phyloP scores from a whole-genome alignment of 208 protist species.

The Leishmania mexicana region DNA sequence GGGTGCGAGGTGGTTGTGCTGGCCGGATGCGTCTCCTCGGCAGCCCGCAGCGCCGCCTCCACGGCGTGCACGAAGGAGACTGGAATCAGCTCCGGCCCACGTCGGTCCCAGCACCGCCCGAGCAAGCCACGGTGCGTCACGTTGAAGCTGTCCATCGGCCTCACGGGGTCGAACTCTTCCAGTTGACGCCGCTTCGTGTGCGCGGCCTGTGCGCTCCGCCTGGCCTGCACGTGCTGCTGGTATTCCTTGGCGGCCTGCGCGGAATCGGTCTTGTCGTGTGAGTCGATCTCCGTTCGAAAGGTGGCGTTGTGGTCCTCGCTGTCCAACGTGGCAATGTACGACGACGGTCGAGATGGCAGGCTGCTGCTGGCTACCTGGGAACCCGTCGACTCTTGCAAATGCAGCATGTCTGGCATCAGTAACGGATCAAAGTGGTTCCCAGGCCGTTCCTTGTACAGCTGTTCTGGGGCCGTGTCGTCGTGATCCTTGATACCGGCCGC shows the following conservation, averaged over 20 bases:
- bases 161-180: conserved; percentile 63
- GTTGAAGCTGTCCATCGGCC: conserved; percentile 69
- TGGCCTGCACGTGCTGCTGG: conserved; percentile 45
- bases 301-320: conserved; percentile 16
- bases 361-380: neutral
- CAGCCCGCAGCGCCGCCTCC: conserved; percentile 13
- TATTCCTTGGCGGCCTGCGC: conserved; percentile 62
- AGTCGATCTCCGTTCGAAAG: conserved; percentile 26
- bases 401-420: conserved; percentile 13
- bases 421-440: conserved; percentile 47
- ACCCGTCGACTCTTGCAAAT: neutral
- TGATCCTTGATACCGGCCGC: neutral
- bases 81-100: conserved; percentile 44
- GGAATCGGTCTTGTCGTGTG: conserved; percentile 46
- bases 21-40: conserved; percentile 15
- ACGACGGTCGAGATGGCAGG: conserved; percentile 7
- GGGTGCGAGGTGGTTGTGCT: conserved; percentile 16
- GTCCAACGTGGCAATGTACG: neutral
- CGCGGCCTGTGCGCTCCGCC: conserved; percentile 30
- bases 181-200: conserved; percentile 34
- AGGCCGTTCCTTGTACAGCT: no score
- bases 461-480: neutral
- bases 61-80: conserved; percentile 45
- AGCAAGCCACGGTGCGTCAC: conserved; percentile 66
- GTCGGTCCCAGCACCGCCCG: conserved; percentile 78